Conservation (phyloP, 345 rosid species). For the Alliaria petiolata region DNA sequence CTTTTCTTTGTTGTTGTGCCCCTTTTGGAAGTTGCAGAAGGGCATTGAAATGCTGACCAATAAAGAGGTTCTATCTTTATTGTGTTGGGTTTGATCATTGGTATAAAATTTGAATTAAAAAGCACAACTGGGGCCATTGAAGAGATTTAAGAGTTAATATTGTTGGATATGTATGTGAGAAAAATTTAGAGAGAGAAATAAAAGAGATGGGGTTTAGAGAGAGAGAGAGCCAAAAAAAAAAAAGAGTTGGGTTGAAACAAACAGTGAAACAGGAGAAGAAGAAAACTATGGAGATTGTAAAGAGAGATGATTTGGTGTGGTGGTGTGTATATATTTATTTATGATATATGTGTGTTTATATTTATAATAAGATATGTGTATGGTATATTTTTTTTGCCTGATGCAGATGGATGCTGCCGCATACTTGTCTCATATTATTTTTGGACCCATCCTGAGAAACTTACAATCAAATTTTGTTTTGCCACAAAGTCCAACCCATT, state of each 20-base stretch:
- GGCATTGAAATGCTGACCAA: conserved; percentile 48
- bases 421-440: too few species aligned
- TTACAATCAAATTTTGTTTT: too few species aligned
- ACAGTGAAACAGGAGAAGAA: conserved; percentile 15
- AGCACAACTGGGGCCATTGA: conserved; percentile 1
- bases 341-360: neutral
- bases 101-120: conserved; percentile 12
- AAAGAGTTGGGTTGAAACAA: neutral
- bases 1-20: conserved; percentile 13
- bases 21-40: conserved; percentile 76
- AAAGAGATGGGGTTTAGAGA: neutral
- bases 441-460: too few species aligned
- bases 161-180: neutral
- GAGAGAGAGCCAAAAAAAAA: neutral
- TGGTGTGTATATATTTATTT: neutral
- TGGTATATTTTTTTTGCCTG: neutral
- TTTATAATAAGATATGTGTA: too few species aligned
- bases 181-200: neutral
- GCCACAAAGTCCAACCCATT: too few species aligned
- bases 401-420: too few species aligned
- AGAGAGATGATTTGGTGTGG: neutral
- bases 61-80: conserved; percentile 16
- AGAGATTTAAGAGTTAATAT: neutral
- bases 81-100: conserved; percentile 47
- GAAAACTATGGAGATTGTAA: conserved; percentile 12